Conservation (phyloP, 2,329 filamentous ascomycete genomes). For the Penicillium sp. region DNA sequence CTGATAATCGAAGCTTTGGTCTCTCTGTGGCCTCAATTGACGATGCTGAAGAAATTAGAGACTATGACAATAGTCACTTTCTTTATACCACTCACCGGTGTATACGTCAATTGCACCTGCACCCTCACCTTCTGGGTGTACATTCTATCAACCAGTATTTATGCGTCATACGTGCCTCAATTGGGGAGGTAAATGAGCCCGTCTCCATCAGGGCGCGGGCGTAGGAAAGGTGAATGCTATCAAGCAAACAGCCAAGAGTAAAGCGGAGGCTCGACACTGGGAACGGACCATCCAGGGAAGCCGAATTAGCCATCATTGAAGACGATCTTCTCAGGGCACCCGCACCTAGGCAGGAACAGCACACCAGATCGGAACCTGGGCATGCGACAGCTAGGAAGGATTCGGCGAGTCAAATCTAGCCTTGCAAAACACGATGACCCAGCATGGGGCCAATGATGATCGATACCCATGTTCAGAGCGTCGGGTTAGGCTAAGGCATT, state of each 20-base stretch:
- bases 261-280: background rate
- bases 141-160: background rate
- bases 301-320: background rate
- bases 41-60: background rate
- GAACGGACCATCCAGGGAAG: background rate
- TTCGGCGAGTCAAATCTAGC: background rate
- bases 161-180: background rate
- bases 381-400: background rate
- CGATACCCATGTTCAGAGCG: background rate
- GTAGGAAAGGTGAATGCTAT: background rate
- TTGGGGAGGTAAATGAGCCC: background rate
- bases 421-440: background rate
- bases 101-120: background rate
- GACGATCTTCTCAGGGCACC: background rate
- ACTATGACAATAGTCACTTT: background rate
- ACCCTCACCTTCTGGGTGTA: background rate
- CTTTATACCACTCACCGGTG: background rate
- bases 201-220: conserved; percentile 4
- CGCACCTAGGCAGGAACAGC: conserved; percentile 1
- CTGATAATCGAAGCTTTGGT: background rate
- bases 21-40: background rate
- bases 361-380: background rate
- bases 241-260: background rate
- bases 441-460: background rate
- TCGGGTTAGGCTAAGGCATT: background rate